phyloP scores from a whole-genome alignment of 73 alveolate genomes.

The Diophrys appendiculata region DNA sequence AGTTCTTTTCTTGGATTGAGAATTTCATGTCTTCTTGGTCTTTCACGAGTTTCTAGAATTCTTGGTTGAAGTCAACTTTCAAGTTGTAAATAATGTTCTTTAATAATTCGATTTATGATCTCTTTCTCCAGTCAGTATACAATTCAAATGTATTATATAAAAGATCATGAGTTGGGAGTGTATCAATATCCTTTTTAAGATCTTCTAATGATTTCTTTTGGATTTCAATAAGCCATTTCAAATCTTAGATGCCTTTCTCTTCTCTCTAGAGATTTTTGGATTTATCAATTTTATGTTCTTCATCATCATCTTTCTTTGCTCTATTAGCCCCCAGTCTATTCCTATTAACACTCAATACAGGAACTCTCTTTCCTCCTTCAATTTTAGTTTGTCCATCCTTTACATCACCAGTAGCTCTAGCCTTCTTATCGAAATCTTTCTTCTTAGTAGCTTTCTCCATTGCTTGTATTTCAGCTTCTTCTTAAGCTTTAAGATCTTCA shows the following conservation, averaged over 20 bases:
- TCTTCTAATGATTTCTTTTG: conserved; percentile 25
- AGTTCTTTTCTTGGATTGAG: conserved; percentile 84
- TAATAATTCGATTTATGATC: conserved; percentile 87
- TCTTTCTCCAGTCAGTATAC: conserved; percentile 87
- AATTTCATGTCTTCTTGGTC: conserved; percentile 85
- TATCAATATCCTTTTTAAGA: conserved; percentile 64
- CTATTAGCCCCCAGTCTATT: conserved; percentile 59
- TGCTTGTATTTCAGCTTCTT: conserved; percentile 35
- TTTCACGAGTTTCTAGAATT: conserved; percentile 75
- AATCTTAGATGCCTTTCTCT: conserved; percentile 53
- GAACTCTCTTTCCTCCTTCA: conserved; percentile 51
- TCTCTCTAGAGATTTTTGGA: conserved; percentile 56
- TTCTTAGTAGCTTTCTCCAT: conserved; percentile 52
- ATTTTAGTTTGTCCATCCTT: conserved; percentile 16
- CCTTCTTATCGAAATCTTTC: conserved; percentile 38
- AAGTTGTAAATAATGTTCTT: conserved; percentile 78
- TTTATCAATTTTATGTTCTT: conserved; percentile 33
- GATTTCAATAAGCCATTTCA: conserved; percentile 47
- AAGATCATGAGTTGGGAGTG: conserved; percentile 74
- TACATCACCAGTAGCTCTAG: not conserved
- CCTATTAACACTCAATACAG: conserved; percentile 33
- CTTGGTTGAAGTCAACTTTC: conserved; percentile 85
- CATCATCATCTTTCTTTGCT: conserved; percentile 53
- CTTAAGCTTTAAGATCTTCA: not conserved
- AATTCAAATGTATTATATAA: conserved; percentile 88